Conservation (phyloP, 345 rosid genomes). For the Gossypium raimondii region DNA sequence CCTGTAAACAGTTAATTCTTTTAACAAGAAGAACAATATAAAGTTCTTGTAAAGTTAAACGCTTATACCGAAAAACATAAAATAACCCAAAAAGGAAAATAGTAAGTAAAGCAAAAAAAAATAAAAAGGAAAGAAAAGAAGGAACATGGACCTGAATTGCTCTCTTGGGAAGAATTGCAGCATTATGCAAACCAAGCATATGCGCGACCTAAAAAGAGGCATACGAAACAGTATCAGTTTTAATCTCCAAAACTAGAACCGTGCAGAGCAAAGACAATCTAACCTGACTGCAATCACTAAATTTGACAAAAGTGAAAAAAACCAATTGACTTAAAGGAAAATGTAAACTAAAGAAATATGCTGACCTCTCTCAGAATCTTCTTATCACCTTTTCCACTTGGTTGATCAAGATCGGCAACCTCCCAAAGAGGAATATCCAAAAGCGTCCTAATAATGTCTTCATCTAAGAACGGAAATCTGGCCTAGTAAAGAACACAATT, state of each 20-base stretch:
- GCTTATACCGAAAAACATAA: neutral
- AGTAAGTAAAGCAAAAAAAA: neutral
- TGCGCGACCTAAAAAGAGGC: slow-evolving; percentile 53
- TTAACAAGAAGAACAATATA: neutral
- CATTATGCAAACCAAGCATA: slow-evolving; percentile 74
- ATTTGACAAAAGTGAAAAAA: neutral
- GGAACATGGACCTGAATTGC: slow-evolving; percentile 75
- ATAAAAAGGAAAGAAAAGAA: neutral
- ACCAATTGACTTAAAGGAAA: neutral
- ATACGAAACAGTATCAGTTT: neutral
- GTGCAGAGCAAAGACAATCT: neutral
- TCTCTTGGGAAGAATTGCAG: slow-evolving; percentile 73
- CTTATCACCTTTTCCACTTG: slow-evolving; percentile 96
- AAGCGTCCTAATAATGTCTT: slow-evolving; percentile 76
- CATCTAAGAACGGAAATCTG: slow-evolving; percentile 94
- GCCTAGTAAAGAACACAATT: slow-evolving; percentile 38
- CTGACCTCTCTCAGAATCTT: slow-evolving; percentile 85
- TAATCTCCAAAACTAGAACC: neutral
- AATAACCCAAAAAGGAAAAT: neutral
- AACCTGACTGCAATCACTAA: neutral
- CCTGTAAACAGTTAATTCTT: neutral
- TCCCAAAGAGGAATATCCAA: slow-evolving; percentile 88
- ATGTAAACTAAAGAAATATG: neutral
- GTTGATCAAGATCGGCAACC: slow-evolving; percentile 73
- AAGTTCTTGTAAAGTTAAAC: neutral